Evolutionary conservation across 164 flowering plant genomes (phyloP).

Genomic region (Amborella trichopoda): DNA sequence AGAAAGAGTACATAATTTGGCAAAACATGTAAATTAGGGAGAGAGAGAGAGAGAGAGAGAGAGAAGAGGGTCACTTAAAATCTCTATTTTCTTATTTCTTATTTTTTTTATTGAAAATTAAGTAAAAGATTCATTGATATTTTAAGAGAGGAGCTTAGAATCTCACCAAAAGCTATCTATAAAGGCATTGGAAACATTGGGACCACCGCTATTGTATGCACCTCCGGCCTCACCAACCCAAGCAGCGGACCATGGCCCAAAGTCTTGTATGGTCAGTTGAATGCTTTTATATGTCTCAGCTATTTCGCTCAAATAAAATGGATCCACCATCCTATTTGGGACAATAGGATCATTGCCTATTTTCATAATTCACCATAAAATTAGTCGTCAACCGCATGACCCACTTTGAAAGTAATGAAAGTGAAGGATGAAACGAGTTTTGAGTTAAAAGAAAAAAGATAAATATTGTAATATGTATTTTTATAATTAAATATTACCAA

Average conservation of each 20-base stretch:
- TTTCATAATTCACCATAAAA: too few species aligned
- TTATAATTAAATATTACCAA: too few species aligned
- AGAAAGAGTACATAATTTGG: too few species aligned
- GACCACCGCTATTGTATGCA: constrained; percentile 48
- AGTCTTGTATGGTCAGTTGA: constrained; percentile 15
- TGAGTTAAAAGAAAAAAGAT: too few species aligned
- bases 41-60: too few species aligned
- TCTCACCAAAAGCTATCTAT: constrained; percentile 7
- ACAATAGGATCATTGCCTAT: constrained; percentile 38
- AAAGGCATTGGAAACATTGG: constrained; percentile 5
- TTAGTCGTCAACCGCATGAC: too few species aligned
- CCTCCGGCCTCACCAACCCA: constrained; percentile 11
- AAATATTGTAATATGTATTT: too few species aligned
- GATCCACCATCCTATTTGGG: constrained; percentile 40
- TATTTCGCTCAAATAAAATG: constrained; percentile 25
- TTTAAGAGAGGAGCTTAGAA: background rate
- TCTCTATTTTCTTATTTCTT: too few species aligned
- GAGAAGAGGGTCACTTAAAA: too few species aligned
- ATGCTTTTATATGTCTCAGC: constrained; percentile 25
- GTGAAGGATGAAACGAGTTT: too few species aligned
- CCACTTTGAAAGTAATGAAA: too few species aligned
- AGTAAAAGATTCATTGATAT: background rate
- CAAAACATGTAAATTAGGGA: too few species aligned
- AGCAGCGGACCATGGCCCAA: constrained; percentile 49
- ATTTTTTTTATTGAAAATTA: background rate